Evolutionary conservation across 192 early-diverging fungal species (phyloP).

Genomic region (Podochytrium sp.): DNA sequence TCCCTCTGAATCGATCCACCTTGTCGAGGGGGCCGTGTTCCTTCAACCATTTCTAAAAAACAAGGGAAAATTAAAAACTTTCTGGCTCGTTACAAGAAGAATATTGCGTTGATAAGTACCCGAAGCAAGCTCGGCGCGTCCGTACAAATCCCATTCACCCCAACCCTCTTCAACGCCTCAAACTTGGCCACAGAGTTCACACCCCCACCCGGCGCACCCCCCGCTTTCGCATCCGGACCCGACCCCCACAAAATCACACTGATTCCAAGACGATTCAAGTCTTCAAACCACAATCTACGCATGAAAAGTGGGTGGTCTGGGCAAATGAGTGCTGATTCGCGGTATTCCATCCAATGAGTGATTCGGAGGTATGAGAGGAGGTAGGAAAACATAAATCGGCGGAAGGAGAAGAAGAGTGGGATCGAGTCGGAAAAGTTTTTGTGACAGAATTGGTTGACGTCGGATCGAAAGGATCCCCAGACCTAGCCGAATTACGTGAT

Average conservation of each 20-base stretch:
- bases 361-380: conserved; percentile 40
- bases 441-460: conserved; percentile 28
- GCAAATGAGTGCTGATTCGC: conserved; percentile 45
- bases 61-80: not conserved
- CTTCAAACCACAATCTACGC: conserved; percentile 29
- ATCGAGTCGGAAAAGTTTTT: conserved; percentile 42
- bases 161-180: conserved; percentile 31
- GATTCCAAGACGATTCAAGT: conserved; percentile 43
- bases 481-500: conserved; percentile 9
- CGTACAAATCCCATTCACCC: conserved; percentile 54
- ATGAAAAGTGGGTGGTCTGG: conserved; percentile 44
- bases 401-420: conserved; percentile 46
- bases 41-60: conserved; percentile 40
- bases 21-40: conserved; percentile 23
- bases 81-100: too few relatives aligned
- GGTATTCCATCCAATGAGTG: conserved; percentile 36
- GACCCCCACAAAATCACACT: conserved; percentile 47
- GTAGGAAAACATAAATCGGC: conserved; percentile 18
- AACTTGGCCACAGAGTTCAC: conserved; percentile 46
- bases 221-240: not conserved
- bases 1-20: conserved; percentile 1
- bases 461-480: conserved; percentile 47
- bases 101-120: conserved; percentile 1
- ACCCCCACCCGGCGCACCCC: conserved; percentile 42
- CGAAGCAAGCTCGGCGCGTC: conserved; percentile 43